Base-by-base conservation (phyloP, 2,329 filamentous ascomycete genomes). In the Alternaria atra region DNA sequence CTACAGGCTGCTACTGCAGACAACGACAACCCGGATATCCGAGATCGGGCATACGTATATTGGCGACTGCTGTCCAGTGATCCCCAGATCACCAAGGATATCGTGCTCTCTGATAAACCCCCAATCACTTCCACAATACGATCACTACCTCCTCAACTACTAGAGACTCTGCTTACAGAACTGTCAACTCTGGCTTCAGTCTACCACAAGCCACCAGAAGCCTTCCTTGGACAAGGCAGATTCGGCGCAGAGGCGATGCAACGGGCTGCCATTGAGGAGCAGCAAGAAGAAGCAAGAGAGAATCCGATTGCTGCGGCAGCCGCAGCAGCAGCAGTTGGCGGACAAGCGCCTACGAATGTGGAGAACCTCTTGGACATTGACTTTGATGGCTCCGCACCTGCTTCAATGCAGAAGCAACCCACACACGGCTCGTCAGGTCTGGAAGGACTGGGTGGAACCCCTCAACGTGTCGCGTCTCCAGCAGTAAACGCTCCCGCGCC, bases 321-420 rank as follows among this genome's bases (percentile, higher is more conserved):
- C 1, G 89, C 90, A 0, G 89, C 88, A 0, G 86, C 89, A 0
- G 86, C 86, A 30, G 80, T 81, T 37, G 85, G 86, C 58, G 86
- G 85, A 56, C 80, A 87, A 30, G 79, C 84, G 1, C 75, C 93
- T 77, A 91, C 81, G 82, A 97, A 97, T 72, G 86, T 94, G 66
- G 95, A 99, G 80, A 99, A 98, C 77, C 84, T 99, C 20, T 86
- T 99, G 57, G 95, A 99, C 73, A 97, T 97, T 72, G 93, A 97
- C 79, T 97, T 97, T 75, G 95, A 98, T 74, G 95, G 94, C 27
- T 91, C 92, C 3, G 94, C 91, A 3, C 94, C 94, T 3, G 94
- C 95, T n/a, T 94, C 92, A 12, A 85, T 92, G 52, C 91, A 94
- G 67, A 86, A 87, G 56, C 83, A 88, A 64, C 85, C 88, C 15